Evolutionary conservation across 768 basidiomycete genomes (phyloP), one percentile per base, ranked within the genome.

Genomic region (Termitomyces sp.): DNA sequence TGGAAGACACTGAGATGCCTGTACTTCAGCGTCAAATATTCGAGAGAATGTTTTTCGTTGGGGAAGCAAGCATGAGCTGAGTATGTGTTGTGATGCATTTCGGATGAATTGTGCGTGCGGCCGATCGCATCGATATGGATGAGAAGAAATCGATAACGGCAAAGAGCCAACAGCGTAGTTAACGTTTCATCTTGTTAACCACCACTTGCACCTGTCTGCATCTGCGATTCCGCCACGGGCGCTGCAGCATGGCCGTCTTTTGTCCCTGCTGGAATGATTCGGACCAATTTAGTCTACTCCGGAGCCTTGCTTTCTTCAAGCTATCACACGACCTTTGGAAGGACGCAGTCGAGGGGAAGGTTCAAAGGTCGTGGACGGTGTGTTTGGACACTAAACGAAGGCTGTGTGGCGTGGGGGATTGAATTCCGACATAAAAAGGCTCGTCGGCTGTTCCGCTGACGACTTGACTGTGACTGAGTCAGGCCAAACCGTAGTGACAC

Each of bases 401-500:
- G 36, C 10, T 12, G 36, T n/a, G 50, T 57, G 58, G 61, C 52
- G 61, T 59, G 58, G 53, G 24, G 36, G 37, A 51, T 26, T 26
- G 50, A n/a, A 26, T 27, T 52, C 12, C 51, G 51, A 52, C 50
- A 36, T n/a, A 27, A 52, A 57, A 46, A 57, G n/a, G 42, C 32
- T 20, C 49, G 37, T 58, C 50, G 59, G 51, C 51, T 41, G 51
- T 56, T 57, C 29, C 36, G 57, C 44, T 59, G 49, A 56, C 63
- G 63, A 56, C 48, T 62, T 55, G 61, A 64, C 61, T 60, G 63
- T 62, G 59, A 62, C 59, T 64, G 61, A 64, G 51, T 62, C 61
- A 55, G 46, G 57, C 54, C 46, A 54, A 51, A 55, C 46, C 52
- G 22, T 44, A 58, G 53, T 59, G 57, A 61, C 61, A 58, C 46